phyloP scores from a whole-genome alignment of 257 asterid genomes.

The Handroanthus guayacan region DNA sequence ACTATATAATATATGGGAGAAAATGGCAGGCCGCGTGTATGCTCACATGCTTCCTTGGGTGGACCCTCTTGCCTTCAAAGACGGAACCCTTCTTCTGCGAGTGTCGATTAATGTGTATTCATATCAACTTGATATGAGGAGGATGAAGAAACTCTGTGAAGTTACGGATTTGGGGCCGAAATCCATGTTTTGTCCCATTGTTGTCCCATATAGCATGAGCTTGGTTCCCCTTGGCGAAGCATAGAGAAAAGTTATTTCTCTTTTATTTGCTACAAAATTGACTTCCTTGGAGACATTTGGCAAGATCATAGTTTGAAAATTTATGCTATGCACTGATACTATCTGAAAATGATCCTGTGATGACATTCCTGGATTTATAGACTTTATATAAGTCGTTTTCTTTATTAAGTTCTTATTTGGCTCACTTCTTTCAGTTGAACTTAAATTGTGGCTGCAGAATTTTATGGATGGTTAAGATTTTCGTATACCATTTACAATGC shows the following conservation, averaged over 20 bases:
- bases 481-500: too few species aligned
- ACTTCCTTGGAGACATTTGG: neutral
- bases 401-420: neutral
- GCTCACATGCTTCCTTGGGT: constrained; percentile 40
- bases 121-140: constrained; percentile 51
- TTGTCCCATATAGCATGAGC: constrained; percentile 67
- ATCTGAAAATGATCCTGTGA: constrained; percentile 1
- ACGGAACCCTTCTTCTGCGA: constrained; percentile 56
- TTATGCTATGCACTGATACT: neutral
- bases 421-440: too few species aligned
- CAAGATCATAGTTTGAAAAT: neutral
- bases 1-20: constrained; percentile 43
- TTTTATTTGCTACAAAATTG: neutral
- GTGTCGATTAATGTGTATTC: constrained; percentile 37
- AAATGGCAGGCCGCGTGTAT: constrained; percentile 19
- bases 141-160: constrained; percentile 53
- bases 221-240: constrained; percentile 54
- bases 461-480: too few species aligned
- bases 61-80: constrained; percentile 60
- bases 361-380: neutral
- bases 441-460: too few species aligned
- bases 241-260: constrained; percentile 4
- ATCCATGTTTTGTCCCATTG: constrained; percentile 53
- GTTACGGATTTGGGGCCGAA: constrained; percentile 50
- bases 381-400: neutral